Percentiles rank a stretch among this genome's conserved stretches.
Evolutionary conservation across 2,329 filamentous ascomycete species (phyloP).

Genomic region (Teratosphaeria gauchensis): DNA sequence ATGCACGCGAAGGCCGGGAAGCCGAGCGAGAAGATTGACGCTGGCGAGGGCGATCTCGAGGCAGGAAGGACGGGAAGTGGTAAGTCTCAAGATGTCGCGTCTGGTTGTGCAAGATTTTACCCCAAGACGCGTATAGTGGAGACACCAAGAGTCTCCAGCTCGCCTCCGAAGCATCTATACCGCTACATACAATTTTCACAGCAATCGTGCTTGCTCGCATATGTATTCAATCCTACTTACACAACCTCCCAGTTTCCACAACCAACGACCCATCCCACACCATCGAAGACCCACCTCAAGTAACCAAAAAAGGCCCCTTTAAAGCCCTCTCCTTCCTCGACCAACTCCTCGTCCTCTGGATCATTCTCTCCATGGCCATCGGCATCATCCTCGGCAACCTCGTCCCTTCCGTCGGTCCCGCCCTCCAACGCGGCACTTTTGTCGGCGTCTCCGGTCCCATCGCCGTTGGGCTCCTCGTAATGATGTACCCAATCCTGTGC

Average conservation of each 20-base stretch:
- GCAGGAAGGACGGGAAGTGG: not conserved
- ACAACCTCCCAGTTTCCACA: not conserved
- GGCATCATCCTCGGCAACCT: slow-evolving; percentile 72
- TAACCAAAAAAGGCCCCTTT: slow-evolving; percentile 14
- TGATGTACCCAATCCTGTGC: slow-evolving; percentile 93
- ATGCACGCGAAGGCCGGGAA: not conserved
- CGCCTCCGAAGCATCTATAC: not conserved
- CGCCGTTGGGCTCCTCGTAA: slow-evolving; percentile 70
- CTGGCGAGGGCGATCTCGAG: not conserved
- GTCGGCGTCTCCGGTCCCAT: slow-evolving; percentile 61
- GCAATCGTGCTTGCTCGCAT: not conserved
- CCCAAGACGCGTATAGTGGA: not conserved
- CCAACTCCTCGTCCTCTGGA: slow-evolving; percentile 48
- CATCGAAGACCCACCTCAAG: not conserved
- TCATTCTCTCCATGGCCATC: slow-evolving; percentile 66
- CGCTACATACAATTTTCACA: not conserved
- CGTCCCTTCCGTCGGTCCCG: slow-evolving; percentile 50
- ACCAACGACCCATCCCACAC: not conserved
- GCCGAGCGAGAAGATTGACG: not conserved
- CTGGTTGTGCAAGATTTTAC: not conserved
- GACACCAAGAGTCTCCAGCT: not conserved
- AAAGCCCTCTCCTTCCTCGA: slow-evolving; percentile 36
- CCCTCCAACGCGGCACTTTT: slow-evolving; percentile 61
- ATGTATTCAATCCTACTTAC: not conserved
- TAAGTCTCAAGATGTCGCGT: not conserved